These are phyloP conservation scores for Yamadazyma buinensis DNA, from an alignment of 1,139 yeast genomes.

Conservation along the genomic window DNA sequence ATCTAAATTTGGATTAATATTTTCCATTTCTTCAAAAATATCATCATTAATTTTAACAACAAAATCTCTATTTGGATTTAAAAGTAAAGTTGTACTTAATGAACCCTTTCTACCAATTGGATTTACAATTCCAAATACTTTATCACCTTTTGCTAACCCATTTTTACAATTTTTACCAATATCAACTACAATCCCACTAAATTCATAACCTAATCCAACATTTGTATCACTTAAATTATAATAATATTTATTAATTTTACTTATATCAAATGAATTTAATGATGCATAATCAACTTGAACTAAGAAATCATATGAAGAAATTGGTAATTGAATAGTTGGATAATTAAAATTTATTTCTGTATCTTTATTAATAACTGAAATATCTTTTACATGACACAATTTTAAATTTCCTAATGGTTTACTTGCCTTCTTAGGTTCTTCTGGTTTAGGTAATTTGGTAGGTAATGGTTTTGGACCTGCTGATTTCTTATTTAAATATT, in stretches of 20 bases:
- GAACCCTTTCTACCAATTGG: slow-evolving; percentile 36
- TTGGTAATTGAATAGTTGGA: slow-evolving; percentile 35
- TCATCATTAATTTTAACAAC: slow-evolving; percentile 27
- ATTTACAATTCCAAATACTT: slow-evolving; percentile 35
- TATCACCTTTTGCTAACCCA: slow-evolving; percentile 28
- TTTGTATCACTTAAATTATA: slow-evolving; percentile 36
- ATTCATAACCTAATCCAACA: slow-evolving; percentile 44
- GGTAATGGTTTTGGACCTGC: slow-evolving; percentile 16
- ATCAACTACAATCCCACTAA: slow-evolving; percentile 31
- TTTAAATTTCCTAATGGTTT: slow-evolving; percentile 24
- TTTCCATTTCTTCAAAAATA: slow-evolving; percentile 17
- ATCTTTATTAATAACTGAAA: slow-evolving; percentile 39
- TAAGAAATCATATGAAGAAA: slow-evolving; percentile 28
- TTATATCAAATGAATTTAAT: slow-evolving; percentile 37
- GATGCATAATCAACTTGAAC: slow-evolving; percentile 37
- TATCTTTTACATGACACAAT: slow-evolving; percentile 35
- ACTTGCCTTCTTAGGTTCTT: slow-evolving; percentile 9
- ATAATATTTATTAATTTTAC: slow-evolving; percentile 34
- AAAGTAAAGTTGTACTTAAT: slow-evolving; percentile 30
- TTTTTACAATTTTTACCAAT: slow-evolving; percentile 27
- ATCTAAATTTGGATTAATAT: slow-evolving; percentile 17
- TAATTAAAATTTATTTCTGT: slow-evolving; percentile 43
- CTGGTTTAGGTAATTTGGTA: slow-evolving; percentile 3
- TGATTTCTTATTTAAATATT: slow-evolving; percentile 26
- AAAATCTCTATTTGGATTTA: slow-evolving; percentile 32